Evolutionary conservation across 139 green algal genomes (phyloP), one percentile per base, ranked within the genome.

Genomic region (Medakamo hakoo): DNA sequence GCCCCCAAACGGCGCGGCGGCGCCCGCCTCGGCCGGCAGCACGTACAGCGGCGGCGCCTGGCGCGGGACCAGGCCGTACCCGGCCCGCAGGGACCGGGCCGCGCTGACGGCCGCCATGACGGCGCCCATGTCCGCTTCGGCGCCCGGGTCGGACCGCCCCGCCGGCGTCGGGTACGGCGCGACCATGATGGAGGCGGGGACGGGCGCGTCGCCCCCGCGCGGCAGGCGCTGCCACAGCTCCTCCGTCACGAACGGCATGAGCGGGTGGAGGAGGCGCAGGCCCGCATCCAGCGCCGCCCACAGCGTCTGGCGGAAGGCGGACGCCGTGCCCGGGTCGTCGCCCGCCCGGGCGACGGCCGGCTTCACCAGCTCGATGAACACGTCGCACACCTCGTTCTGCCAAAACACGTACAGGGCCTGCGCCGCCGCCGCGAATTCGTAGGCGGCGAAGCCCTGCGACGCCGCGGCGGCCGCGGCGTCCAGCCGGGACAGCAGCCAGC

Each of bases 281-380:
- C 92, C 90, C 5, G 52, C 55, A 27, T 98, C 89, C 56, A 98
- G 79, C 68, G 80, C 88, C 21, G 78, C 67, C 72, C 78, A 95
- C 57, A 96, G 73, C 52, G 81, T 77, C 4, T 89, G 71, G 28
- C 80, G 74, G 23, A 81, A 89, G 2, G 65, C 68, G 25, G 24
- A 31, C 32, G 69, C 64, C 76, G 88, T 90, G 30, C 66, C 66
- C 49, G 49, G 59, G 24, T 26, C 55, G 22, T 27, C 57, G 29
- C 80, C 73, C 57, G 73, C 69, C 25, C 58, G 27, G 14, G 64
- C 57, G 73, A 94, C 82, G 31, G 87, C 74, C 1, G 84, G 86
- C 80, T 98, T 98, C 71, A 89, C 80, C 27, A 96, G 71, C 81
- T 98, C 91, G 63, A 98, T 98, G 82, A 94, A 97, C 49, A 97